phyloP scores from a whole-genome alignment of 108 stramenopile genomes.

The Pseudonitzschia pungens region DNA sequence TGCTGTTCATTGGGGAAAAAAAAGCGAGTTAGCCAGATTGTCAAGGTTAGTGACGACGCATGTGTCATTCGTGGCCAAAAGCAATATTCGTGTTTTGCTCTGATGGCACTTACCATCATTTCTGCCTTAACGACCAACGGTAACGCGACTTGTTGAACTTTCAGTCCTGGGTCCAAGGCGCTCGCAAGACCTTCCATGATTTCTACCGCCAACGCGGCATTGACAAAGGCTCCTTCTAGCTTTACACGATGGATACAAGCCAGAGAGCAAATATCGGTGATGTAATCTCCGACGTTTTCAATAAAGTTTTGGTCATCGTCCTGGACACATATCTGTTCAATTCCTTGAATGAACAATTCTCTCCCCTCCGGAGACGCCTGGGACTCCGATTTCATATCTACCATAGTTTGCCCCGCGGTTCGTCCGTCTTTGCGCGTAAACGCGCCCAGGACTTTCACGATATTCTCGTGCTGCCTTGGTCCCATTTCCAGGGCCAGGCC shows the following conservation, averaged over 20 bases:
- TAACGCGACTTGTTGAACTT: constrained; percentile 68
- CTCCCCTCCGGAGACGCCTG: constrained; percentile 67
- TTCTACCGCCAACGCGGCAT: constrained; percentile 85
- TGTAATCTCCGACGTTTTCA: constrained; percentile 87
- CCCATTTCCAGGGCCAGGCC: constrained; percentile 87
- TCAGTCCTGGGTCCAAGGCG: constrained; percentile 69
- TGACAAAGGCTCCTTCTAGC: constrained; percentile 83
- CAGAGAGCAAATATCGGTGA: constrained; percentile 86
- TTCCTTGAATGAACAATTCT: constrained; percentile 75
- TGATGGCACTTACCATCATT: constrained; percentile 48
- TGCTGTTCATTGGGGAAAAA: background rate
- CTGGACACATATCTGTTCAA: constrained; percentile 67
- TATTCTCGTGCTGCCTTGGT: constrained; percentile 74
- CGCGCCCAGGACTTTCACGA: constrained; percentile 83
- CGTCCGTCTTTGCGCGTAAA: constrained; percentile 81
- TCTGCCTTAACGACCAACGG: constrained; percentile 84
- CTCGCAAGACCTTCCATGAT: constrained; percentile 87
- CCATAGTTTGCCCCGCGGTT: constrained; percentile 81
- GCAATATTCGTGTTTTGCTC: background rate
- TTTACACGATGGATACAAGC: constrained; percentile 80
- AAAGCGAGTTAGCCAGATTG: constrained; percentile 1
- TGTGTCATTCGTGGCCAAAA: background rate
- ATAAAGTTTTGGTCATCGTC: constrained; percentile 83
- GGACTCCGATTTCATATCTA: constrained; percentile 69
- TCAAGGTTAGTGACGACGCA: background rate